phyloP scores from a whole-genome alignment of 495 filamentous ascomycete genomes.

The Aspergillus bridgeri region DNA sequence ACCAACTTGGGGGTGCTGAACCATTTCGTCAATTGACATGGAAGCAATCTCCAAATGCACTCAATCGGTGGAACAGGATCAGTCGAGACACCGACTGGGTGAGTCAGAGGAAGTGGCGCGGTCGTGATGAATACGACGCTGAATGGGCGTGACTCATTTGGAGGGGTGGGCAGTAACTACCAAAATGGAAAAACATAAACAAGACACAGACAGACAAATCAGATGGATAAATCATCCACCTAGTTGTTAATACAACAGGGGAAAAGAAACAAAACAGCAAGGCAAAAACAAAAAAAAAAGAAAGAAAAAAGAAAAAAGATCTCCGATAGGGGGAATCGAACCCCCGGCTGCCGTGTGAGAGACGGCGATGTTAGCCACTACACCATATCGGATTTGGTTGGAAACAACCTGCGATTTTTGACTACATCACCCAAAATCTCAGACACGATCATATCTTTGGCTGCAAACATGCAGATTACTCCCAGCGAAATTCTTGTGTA shows the following conservation, averaged over 20 bases:
- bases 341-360: slow-evolving; percentile 33
- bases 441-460: too few species aligned
- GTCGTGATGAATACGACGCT: neutral
- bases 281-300: neutral
- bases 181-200: neutral
- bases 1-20: neutral
- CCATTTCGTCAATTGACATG: too few species aligned
- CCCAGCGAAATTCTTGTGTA: neutral
- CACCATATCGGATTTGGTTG: slow-evolving; percentile 27
- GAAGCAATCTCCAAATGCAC: too few species aligned
- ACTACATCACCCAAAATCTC: too few species aligned
- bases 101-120: neutral
- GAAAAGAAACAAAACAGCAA: too few species aligned
- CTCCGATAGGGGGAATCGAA: slow-evolving; percentile 34
- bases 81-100: neutral
- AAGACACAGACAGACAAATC: too few species aligned
- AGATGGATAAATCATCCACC: too few species aligned
- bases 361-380: slow-evolving; percentile 32
- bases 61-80: neutral
- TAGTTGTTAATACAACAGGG: too few species aligned
- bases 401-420: too few species aligned
- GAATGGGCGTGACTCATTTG: neutral
- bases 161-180: neutral
- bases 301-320: neutral
- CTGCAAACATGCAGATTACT: neutral